Evolutionary conservation across 1,284 basidiomycete genomes (phyloP).

Genomic region (Ceratobasidium sp.): DNA sequence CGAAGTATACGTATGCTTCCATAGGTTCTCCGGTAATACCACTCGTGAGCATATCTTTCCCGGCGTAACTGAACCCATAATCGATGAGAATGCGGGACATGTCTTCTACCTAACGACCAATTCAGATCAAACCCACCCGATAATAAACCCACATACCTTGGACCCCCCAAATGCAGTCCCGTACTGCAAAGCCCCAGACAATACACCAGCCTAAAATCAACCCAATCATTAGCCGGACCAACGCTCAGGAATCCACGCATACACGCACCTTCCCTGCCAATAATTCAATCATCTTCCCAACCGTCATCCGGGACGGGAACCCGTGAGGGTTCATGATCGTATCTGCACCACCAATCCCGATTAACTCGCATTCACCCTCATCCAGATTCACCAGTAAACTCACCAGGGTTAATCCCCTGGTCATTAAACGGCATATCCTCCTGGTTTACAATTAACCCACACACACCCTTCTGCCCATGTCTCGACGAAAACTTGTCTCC

Average conservation of each 20-base stretch:
- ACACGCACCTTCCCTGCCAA: slow-evolving; percentile 84
- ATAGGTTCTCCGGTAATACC: slow-evolving; percentile 97
- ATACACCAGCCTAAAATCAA: slow-evolving; percentile 75
- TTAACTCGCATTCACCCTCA: neutral
- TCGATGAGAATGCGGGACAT: slow-evolving; percentile 97
- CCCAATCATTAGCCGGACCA: slow-evolving; percentile 25
- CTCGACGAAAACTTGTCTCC: slow-evolving; percentile 99
- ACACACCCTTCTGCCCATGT: slow-evolving; percentile 99
- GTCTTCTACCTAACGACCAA: slow-evolving; percentile 80
- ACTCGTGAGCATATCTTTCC: slow-evolving; percentile 97
- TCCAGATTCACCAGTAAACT: slow-evolving; percentile 45
- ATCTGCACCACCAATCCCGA: slow-evolving; percentile 60
- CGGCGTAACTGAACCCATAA: slow-evolving; percentile 94
- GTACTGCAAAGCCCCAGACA: slow-evolving; percentile 86
- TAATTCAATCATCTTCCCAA: slow-evolving; percentile 99
- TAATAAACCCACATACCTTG: slow-evolving; percentile 64
- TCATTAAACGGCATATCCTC: slow-evolving; percentile 99
- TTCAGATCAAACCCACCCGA: neutral
- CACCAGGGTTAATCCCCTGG: slow-evolving; percentile 90
- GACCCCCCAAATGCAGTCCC: slow-evolving; percentile 97
- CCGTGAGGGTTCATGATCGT: slow-evolving; percentile 99
- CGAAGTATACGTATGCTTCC: slow-evolving; percentile 98
- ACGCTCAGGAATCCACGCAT: slow-evolving; percentile 41
- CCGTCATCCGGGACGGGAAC: slow-evolving; percentile 99
- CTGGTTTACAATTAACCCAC: slow-evolving; percentile 97